Evolutionary conservation across 371 early-diverging fungal genomes (phyloP).

Genomic region (Syncephalastrum monosporum): DNA sequence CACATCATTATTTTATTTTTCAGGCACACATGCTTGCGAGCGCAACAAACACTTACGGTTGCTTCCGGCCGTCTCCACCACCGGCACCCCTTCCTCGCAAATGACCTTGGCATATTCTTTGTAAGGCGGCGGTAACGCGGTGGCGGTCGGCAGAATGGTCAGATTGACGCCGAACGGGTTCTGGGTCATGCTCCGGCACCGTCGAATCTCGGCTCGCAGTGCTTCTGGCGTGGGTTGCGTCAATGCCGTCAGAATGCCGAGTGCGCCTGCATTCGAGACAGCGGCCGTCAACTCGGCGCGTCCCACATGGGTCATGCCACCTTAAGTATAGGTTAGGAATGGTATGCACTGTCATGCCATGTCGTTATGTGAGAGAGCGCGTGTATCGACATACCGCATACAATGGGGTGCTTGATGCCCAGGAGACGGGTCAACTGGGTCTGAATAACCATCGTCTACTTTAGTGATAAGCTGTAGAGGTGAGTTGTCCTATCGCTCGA

Average conservation of each 20-base stretch:
- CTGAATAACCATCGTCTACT: constrained; percentile 45
- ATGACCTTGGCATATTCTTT: constrained; percentile 73
- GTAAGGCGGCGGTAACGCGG: constrained; percentile 69
- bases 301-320: constrained; percentile 50
- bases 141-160: constrained; percentile 62
- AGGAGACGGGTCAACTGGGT: constrained; percentile 65
- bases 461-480: too few species aligned
- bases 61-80: constrained; percentile 73
- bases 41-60: constrained; percentile 56
- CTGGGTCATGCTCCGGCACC: constrained; percentile 71
- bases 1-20: too few species aligned
- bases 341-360: too few species aligned
- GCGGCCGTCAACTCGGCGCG: constrained; percentile 78
- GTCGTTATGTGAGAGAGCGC: too few species aligned
- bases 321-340: constrained; percentile 1
- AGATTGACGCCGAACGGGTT: constrained; percentile 84
- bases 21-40: too few species aligned
- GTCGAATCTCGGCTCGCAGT: constrained; percentile 68
- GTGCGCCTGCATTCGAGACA: constrained; percentile 97
- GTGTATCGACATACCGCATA: constrained; percentile 29
- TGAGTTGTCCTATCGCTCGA: too few species aligned
- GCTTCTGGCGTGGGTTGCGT: constrained; percentile 85
- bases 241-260: constrained; percentile 90
- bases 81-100: constrained; percentile 74
- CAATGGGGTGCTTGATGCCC: constrained; percentile 72